Evolutionary conservation across 108 stramenopile species (phyloP), one percentile per base, ranked within the genome.

Genomic region (Cyclostephanos tholiformis): DNA sequence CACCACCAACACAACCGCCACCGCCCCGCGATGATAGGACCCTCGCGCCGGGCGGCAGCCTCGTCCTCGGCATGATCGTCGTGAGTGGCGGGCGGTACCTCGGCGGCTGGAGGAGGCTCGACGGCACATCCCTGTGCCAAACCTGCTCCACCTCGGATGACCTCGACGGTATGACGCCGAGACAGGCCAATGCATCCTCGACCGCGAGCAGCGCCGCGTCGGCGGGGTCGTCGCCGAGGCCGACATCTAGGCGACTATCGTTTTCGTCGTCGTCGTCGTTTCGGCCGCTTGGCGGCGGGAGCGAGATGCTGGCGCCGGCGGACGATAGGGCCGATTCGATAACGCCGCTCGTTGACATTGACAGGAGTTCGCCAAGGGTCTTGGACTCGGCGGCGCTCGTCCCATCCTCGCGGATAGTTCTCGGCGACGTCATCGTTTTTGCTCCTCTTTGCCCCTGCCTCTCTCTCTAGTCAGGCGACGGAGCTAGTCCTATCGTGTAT

Each of bases 21-120:
- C 16, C 56, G n/a, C 26, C 7, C 14, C 48, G 57, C 12, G 51
- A 52, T 49, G 51, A 52, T 49, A 55, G 55, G n/a, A 81, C 65
- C 66, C 70, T 74, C 13, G 80, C 80, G 49, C 62, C 59, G 11
- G 73, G 73, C n/a, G 82, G 76, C 25, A 82, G 14, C 38, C 46
- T 58, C 19, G 72, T 61, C 72, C 56, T 44, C 10, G 77, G 66
- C 62, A 82, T 29, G 30, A 82, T 27, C 20, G 82, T 82, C 32
- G 82, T 82, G 0, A 73, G 53, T 2, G 77, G 60, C 14, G 72
- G 38, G 26, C 30, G 26, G 38, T 44, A 67, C 65, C 63, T 62
- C 44, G 82, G 82, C 16, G 77, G 32, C 50, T 74, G 73, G 38
- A 63, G 78, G 7, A 82, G 73, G 7, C 16, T 48, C 22, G 57